Base-by-base conservation (phyloP, 73 alveolate genomes). In the Paramecium primaurelia region DNA sequence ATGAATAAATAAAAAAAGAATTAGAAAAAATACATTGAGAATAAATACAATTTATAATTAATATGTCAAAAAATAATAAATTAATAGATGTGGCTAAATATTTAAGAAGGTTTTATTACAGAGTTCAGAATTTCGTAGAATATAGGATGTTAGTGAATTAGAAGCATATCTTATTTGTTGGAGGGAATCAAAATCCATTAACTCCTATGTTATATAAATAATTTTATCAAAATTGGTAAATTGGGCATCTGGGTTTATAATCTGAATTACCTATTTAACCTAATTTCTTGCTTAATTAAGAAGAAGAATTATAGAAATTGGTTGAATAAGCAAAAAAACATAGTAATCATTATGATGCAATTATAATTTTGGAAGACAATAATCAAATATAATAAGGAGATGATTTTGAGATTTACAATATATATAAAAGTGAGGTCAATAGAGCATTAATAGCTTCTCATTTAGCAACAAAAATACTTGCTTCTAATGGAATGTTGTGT, bases 101-200 rank as follows among this genome's bases (percentile, higher is more conserved):
- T 49, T 80, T 80, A 47, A 22, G 91, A 18, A 40, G 91, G 58
- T 45, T 80, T 37, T n/a, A n/a, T 26, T 80, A 80, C 30, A 40
- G 58, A 49, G 75, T 80, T 18, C 8, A 49, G 32, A 64, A 80
- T 80, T 40, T 80, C 9, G 18, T 80, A 20, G 34, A 80, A 36
- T 80, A 80, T 47, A 80, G 91, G 30, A 9, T 80, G 58, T 32
- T 49, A 26, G 75, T 49, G 20, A 49, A 80, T 47, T 14, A 40
- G 34, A 80, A 80, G n/a, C 91, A 80, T 80, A 36, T 80, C 26
- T 47, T 80, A 40, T 80, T 80, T 11, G 73, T 80, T 44, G 91
- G 91, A 38, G 91, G 91, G 58, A 45, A 80, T 45, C 22, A 42
- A 12, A 80, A 49, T 47, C 91, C 71, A 22, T 47, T 80, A 38